phyloP scores from a whole-genome alignment of 176 grass and related monocot genomes.

The Triticum turgidum region DNA sequence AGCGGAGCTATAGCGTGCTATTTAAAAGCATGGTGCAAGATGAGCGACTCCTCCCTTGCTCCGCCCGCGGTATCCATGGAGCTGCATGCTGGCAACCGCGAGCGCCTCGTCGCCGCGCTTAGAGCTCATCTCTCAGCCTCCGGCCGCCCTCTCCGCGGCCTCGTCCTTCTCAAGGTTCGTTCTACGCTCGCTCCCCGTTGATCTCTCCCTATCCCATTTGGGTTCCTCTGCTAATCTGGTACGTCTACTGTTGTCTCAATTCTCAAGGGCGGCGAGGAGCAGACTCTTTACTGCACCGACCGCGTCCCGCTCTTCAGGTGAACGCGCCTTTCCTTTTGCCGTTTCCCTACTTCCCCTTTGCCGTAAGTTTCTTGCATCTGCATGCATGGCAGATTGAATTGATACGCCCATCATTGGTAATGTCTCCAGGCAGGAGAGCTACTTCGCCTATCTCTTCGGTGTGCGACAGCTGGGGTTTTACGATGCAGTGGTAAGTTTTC shows the following conservation, averaged over 20 bases:
- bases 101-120: constrained; percentile 52
- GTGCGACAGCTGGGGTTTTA: constrained; percentile 83
- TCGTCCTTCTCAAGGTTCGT: constrained; percentile 63
- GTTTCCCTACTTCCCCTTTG: background rate
- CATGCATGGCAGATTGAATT: background rate
- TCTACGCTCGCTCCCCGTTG: no score
- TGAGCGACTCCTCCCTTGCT: constrained; percentile 27
- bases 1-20: no score
- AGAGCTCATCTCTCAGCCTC: constrained; percentile 49
- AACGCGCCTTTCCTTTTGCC: background rate
- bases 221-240: no score
- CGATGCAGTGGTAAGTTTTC: constrained; percentile 57
- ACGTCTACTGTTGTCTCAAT: background rate
- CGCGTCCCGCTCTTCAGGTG: constrained; percentile 65
- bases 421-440: constrained; percentile 85
- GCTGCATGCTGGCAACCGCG: constrained; percentile 71
- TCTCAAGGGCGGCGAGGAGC: constrained; percentile 55
- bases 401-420: background rate
- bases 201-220: no score
- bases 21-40: no score
- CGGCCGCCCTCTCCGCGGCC: constrained; percentile 42
- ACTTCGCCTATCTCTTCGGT: constrained; percentile 87
- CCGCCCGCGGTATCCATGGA: constrained; percentile 74
- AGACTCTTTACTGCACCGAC: constrained; percentile 61
- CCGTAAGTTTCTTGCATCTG: background rate